These are phyloP conservation scores for Penicillium paradoxum DNA, from an alignment of 495 filamentous ascomycete species.

Conservation along the genomic window DNA sequence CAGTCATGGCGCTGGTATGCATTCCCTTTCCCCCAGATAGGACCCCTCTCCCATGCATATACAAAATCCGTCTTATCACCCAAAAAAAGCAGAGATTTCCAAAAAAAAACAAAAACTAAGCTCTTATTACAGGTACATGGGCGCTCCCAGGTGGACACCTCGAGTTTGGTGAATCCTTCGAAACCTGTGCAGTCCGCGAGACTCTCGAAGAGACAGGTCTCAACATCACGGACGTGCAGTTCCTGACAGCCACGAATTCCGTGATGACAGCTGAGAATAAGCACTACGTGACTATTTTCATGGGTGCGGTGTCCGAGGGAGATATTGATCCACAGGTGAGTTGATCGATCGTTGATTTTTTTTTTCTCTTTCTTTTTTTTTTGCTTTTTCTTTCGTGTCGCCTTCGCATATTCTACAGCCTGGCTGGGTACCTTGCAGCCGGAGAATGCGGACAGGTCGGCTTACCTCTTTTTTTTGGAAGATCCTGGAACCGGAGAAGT, in stretches of 20 bases:
- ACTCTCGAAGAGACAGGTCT: constrained; percentile 64
- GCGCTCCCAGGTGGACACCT: constrained; percentile 66
- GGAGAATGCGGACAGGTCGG: not conserved
- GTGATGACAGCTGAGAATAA: constrained; percentile 47
- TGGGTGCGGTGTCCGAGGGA: constrained; percentile 43
- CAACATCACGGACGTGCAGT: constrained; percentile 37
- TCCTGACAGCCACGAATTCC: constrained; percentile 56
- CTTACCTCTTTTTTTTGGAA: constrained; percentile 2
- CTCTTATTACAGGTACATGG: constrained; percentile 43
- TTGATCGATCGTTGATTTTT: constrained; percentile 2
- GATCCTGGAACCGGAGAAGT: constrained; percentile 60
- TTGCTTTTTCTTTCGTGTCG: not conserved
- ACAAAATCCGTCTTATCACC: not conserved
- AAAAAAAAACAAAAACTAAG: not conserved
- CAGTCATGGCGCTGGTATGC: constrained; percentile 34
- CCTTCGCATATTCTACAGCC: not conserved
- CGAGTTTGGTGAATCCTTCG: constrained; percentile 56
- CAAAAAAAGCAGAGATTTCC: too few species aligned
- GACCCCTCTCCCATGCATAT: not conserved
- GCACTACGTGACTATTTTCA: constrained; percentile 66
- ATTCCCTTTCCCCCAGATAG: not conserved
- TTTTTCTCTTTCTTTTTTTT: not conserved
- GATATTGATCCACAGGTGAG: constrained; percentile 46
- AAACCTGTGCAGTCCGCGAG: constrained; percentile 58
- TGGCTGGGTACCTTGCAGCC: not conserved